Conservation (phyloP, 2,329 filamentous ascomycete genomes). For the Nemania diffusa region DNA sequence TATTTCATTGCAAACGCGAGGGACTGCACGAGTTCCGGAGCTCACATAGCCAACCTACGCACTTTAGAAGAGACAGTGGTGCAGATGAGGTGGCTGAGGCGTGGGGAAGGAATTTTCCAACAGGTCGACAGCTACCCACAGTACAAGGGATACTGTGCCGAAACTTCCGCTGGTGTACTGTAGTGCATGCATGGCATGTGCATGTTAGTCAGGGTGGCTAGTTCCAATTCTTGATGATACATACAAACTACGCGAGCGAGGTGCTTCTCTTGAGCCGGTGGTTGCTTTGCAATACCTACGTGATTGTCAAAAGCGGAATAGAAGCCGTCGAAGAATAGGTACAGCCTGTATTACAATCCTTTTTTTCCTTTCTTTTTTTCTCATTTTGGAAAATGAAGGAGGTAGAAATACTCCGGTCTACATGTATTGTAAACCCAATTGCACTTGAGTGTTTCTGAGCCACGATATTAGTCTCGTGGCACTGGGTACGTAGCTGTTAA, state of each 20-base stretch:
- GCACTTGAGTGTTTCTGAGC: constrained; percentile 6
- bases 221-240: constrained; percentile 3
- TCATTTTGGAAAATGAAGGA: too few relatives aligned
- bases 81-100: constrained; percentile 28
- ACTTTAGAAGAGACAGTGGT: not conserved
- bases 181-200: constrained; percentile 25
- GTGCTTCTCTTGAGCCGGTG: constrained; percentile 1
- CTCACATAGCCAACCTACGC: not conserved
- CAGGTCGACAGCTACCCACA: constrained; percentile 3
- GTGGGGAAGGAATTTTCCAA: constrained; percentile 15
- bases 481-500: constrained; percentile 1
- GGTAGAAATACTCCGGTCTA: not conserved
- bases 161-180: constrained; percentile 22
- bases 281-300: not conserved
- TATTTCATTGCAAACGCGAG: not conserved
- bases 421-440: not conserved
- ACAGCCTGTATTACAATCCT: not conserved
- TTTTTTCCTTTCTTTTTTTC: too few relatives aligned
- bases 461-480: constrained; percentile 11
- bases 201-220: constrained; percentile 15
- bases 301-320: not conserved
- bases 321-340: not conserved
- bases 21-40: not conserved
- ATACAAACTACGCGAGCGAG: constrained; percentile 5
- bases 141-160: constrained; percentile 25